Evolutionary conservation across 371 early-diverging fungal genomes (phyloP).

Genomic region (Syncephalis fuscata): DNA sequence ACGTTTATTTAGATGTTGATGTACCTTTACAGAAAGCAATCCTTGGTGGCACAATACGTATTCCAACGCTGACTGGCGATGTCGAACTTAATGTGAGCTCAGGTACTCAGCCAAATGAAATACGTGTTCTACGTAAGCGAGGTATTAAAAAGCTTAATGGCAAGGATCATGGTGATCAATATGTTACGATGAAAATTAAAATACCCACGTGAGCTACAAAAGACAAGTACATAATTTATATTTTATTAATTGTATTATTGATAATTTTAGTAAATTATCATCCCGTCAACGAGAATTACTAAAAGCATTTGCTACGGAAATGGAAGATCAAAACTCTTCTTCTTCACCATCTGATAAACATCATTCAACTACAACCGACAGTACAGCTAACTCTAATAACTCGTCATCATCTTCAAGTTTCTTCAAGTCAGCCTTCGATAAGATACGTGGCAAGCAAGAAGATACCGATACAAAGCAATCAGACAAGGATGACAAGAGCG

Average conservation of each 20-base stretch:
- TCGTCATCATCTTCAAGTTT: slow-evolving; percentile 8
- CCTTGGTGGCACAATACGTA: slow-evolving; percentile 66
- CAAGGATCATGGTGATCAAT: slow-evolving; percentile 63
- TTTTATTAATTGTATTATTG: background rate
- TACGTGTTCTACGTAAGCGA: slow-evolving; percentile 47
- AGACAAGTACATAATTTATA: background rate
- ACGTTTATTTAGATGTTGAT: slow-evolving; percentile 47
- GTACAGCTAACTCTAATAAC: too few species aligned
- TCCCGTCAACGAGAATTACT: slow-evolving; percentile 21
- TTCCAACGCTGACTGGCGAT: slow-evolving; percentile 86
- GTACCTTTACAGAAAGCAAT: slow-evolving; percentile 74
- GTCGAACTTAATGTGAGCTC: slow-evolving; percentile 72
- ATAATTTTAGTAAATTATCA: slow-evolving; percentile 4
- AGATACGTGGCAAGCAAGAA: slow-evolving; percentile 15
- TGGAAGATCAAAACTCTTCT: background rate
- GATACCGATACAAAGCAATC: too few species aligned
- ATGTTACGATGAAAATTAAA: slow-evolving; percentile 57
- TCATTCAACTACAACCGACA: too few species aligned
- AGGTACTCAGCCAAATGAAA: slow-evolving; percentile 80
- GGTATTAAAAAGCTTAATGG: slow-evolving; percentile 45
- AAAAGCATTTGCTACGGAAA: slow-evolving; percentile 19
- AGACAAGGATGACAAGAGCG: slow-evolving; percentile 6
- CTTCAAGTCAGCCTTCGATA: slow-evolving; percentile 19
- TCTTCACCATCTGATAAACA: too few species aligned
- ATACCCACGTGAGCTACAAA: slow-evolving; percentile 38